Evolutionary conservation across 1,284 basidiomycete genomes (phyloP).

Genomic region (Boletus hoseneyae): DNA sequence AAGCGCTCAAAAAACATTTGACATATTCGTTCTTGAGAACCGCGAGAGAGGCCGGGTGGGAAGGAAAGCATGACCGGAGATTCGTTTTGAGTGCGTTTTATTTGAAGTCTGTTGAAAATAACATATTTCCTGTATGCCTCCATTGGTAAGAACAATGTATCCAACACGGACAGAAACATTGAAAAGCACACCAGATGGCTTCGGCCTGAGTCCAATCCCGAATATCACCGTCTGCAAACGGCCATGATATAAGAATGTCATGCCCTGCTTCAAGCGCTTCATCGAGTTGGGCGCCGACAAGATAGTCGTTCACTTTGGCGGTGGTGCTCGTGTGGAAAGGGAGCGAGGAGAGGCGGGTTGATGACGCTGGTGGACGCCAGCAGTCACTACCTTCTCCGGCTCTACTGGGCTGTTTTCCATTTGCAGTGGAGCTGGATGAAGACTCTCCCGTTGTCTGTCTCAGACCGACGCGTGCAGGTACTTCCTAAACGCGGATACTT

Average conservation of each 20-base stretch:
- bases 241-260: conserved; percentile 77
- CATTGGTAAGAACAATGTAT: conserved; percentile 7
- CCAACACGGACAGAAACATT: background rate
- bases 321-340: conserved; percentile 39
- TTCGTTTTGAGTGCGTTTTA: conserved; percentile 84
- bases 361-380: conserved; percentile 42
- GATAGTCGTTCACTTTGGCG: conserved; percentile 71
- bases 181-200: conserved; percentile 71
- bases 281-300: conserved; percentile 80
- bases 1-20: conserved; percentile 96
- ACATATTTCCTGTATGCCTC: conserved; percentile 71
- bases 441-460: conserved; percentile 41
- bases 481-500: conserved; percentile 44
- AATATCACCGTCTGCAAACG: conserved; percentile 75
- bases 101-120: conserved; percentile 72
- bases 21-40: conserved; percentile 71
- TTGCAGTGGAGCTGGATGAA: conserved; percentile 17
- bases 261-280: conserved; percentile 74
- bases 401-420: conserved; percentile 25
- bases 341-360: conserved; percentile 44
- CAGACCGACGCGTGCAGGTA: conserved; percentile 73
- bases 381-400: conserved; percentile 25
- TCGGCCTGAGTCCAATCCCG: conserved; percentile 89
- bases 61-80: conserved; percentile 81
- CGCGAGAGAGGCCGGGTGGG: conserved; percentile 66